A percentile compares a stretch with the other conserved stretches of the same genome.
Evolutionary conservation across 768 basidiomycete genomes (phyloP).

Genomic region (Saitozyma podzolica): DNA sequence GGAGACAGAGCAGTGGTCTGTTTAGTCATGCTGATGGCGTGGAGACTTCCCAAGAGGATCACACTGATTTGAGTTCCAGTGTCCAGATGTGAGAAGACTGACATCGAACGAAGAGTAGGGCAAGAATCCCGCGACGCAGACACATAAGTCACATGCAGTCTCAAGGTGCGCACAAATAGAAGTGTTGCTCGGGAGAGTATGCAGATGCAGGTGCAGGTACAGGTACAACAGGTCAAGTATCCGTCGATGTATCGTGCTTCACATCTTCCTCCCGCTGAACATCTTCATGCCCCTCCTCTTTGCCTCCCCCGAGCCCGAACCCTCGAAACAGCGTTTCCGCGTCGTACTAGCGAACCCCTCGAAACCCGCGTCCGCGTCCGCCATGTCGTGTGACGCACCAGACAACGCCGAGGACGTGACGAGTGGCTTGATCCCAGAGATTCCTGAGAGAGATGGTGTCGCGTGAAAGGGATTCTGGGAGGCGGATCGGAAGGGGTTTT

Average conservation of each 20-base stretch:
- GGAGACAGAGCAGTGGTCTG: background rate
- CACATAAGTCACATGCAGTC: background rate
- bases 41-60: background rate
- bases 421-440: too few relatives aligned
- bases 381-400: too few relatives aligned
- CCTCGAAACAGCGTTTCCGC: slow-evolving; percentile 10
- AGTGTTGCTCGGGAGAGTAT: background rate
- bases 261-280: slow-evolving; percentile 12
- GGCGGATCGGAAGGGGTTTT: too few relatives aligned
- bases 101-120: too few relatives aligned
- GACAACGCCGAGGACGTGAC: too few relatives aligned
- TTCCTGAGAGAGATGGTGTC: too few relatives aligned
- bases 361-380: background rate
- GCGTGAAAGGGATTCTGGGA: too few relatives aligned
- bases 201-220: background rate
- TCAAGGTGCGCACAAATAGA: slow-evolving; percentile 2
- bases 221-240: background rate
- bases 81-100: too few relatives aligned
- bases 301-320: background rate
- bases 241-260: background rate
- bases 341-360: slow-evolving; percentile 4
- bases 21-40: background rate
- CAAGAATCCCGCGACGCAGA: too few relatives aligned
- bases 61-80: too few relatives aligned
- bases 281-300: slow-evolving; percentile 19